Evolutionary conservation across 2,329 filamentous ascomycete genomes (phyloP).

Genomic region (Epichloe sibirici): DNA sequence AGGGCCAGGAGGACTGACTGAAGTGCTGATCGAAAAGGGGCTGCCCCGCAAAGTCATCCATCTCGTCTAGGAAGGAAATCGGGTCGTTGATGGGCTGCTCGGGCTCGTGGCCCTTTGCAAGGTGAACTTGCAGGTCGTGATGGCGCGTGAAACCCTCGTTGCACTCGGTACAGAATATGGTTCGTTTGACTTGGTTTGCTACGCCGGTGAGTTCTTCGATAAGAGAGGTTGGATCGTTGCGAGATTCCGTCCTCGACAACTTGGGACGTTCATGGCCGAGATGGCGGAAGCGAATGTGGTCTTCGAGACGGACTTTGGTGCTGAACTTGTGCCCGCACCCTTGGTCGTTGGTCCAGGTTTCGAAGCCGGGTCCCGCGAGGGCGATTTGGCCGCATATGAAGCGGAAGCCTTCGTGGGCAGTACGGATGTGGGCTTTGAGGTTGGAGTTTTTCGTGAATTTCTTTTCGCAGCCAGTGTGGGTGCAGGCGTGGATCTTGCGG

Average conservation of each 20-base stretch:
- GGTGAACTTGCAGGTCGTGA: slow-evolving; percentile 36
- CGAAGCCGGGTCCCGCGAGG: slow-evolving; percentile 43
- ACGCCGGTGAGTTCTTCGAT: slow-evolving; percentile 33
- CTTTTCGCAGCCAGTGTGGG: slow-evolving; percentile 55
- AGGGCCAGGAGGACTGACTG: slow-evolving; percentile 14
- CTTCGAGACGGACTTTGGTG: slow-evolving; percentile 67
- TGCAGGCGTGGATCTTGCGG: slow-evolving; percentile 54
- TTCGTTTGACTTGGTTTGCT: slow-evolving; percentile 27
- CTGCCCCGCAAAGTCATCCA: slow-evolving; percentile 7
- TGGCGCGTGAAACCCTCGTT: slow-evolving; percentile 34
- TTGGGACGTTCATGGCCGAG: slow-evolving; percentile 41
- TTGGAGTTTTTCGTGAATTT: slow-evolving; percentile 78
- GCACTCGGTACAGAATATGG: slow-evolving; percentile 35
- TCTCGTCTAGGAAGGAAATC: slow-evolving; percentile 13
- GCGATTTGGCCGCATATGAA: slow-evolving; percentile 69
- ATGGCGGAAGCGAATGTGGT: slow-evolving; percentile 76
- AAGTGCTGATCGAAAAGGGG: slow-evolving; percentile 12
- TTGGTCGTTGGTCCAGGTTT: slow-evolving; percentile 49
- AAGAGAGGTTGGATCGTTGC: slow-evolving; percentile 15
- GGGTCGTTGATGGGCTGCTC: slow-evolving; percentile 9
- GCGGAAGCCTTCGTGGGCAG: slow-evolving; percentile 61
- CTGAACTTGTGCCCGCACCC: slow-evolving; percentile 67
- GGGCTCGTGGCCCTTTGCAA: slow-evolving; percentile 20
- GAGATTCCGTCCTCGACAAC: slow-evolving; percentile 11
- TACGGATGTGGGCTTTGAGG: slow-evolving; percentile 65